Evolutionary conservation across 768 basidiomycete genomes (phyloP), one percentile per base, ranked within the genome.

Genomic region (Phanerochaete carnosa): DNA sequence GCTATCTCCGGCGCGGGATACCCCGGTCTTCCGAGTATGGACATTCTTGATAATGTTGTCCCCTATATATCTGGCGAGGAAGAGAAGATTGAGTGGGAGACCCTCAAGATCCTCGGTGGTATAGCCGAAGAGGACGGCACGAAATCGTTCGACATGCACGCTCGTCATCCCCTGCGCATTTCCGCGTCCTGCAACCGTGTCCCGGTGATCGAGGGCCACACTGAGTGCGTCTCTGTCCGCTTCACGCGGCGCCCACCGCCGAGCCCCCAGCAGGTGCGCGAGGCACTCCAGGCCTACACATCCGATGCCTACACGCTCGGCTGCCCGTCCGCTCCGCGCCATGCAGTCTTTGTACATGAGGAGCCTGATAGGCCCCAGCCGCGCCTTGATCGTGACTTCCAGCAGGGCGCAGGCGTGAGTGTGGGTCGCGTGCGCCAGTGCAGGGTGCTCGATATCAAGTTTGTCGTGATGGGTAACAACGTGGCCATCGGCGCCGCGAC

Each of bases 71-170:
- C 83, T 19, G 94, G 95, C 52, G 96, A 98, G 70, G 92, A 94
- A 68, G 97, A 98, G 71, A 99, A 98, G 73, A 94, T 98, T 65
- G 96, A 99, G 73, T 99, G 97, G 97, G 97, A 99, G 77, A 89
- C 93, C 6, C 83, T 91, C 67, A 99, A 98, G 79, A 99, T 99
- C 68, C 86, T 99, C 23, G 96, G 97, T 25, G 94, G 89, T 2
- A 67, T 98, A 59, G 68, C 78, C 2, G 77, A 83, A 26, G 85
- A 87, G 58, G 76, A 80, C 32, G 83, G 81, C 1, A 64, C 72
- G 5, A 83, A 81, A 59, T 68, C 82, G 12, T 98, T 97, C 73
- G 95, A 97, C 70, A 88, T 93, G 84, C 94, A 94, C 75, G 76
- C 85, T 0, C 70, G 70, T n/a, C 79, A 86, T 43, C 93, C 94